phyloP scores from a whole-genome alignment of 225 moss, liverwort and hornwort genomes.

The Marchantia paleacea region DNA sequence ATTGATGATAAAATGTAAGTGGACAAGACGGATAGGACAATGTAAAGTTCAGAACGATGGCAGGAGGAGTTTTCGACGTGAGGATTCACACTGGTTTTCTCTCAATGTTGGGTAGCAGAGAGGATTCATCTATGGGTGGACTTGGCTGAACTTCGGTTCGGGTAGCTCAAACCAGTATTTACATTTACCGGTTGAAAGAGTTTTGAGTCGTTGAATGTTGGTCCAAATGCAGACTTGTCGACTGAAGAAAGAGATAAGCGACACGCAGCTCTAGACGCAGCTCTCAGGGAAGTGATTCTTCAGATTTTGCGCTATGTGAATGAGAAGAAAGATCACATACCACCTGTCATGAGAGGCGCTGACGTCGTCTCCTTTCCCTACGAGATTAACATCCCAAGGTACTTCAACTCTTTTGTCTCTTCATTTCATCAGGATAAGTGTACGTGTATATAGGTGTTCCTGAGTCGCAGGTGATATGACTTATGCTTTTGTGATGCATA shows the following conservation, averaged over 20 bases:
- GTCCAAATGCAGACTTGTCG: slow-evolving; percentile 42
- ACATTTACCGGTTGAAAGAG: background rate
- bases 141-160: background rate
- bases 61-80: too few relatives aligned
- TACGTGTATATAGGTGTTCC: too few relatives aligned
- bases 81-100: too few relatives aligned
- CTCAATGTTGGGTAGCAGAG: too few relatives aligned
- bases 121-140: background rate
- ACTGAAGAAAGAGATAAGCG: slow-evolving; percentile 65
- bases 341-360: slow-evolving; percentile 59
- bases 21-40: too few relatives aligned
- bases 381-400: slow-evolving; percentile 83
- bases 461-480: background rate
- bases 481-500: background rate
- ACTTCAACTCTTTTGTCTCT: background rate
- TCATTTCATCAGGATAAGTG: too few relatives aligned
- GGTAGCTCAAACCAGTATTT: background rate
- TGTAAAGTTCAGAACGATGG: too few relatives aligned
- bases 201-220: background rate
- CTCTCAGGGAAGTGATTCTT: slow-evolving; percentile 61
- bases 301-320: slow-evolving; percentile 67
- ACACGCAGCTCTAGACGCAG: slow-evolving; percentile 63
- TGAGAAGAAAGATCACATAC: slow-evolving; percentile 91
- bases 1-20: too few relatives aligned
- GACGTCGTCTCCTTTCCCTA: slow-evolving; percentile 73